Evolutionary conservation across 371 early-diverging fungal genomes (phyloP).

Genomic region (Mortierella sp.): DNA sequence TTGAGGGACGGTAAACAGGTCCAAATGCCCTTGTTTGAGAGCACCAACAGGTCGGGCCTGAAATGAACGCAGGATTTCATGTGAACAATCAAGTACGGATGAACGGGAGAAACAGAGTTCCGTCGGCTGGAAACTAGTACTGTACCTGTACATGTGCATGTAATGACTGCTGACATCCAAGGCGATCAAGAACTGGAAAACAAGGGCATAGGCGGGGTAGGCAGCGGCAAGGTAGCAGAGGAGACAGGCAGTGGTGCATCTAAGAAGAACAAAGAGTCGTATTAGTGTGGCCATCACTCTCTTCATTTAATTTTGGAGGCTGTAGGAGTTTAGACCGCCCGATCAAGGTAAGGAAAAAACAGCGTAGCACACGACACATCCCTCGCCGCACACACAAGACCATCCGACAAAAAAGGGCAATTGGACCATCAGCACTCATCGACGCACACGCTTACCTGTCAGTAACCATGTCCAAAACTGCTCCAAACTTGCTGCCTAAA

Average conservation of each 20-base stretch:
- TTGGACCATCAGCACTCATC: not conserved
- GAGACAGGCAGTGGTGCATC: conserved; percentile 92
- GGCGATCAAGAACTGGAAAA: conserved; percentile 91
- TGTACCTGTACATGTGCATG: conserved; percentile 96
- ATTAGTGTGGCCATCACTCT: not conserved
- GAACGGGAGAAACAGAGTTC: conserved; percentile 5
- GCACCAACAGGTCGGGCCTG: conserved; percentile 16
- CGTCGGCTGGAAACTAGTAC: not conserved
- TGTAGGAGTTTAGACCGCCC: conserved; percentile 15
- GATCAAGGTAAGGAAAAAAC: not conserved
- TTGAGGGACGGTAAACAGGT: not conserved
- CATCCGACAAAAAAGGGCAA: not conserved
- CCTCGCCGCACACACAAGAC: not conserved
- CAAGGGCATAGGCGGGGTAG: conserved; percentile 77
- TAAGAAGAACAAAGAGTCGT: conserved; percentile 31
- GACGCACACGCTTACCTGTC: conserved; percentile 74
- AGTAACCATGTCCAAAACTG: conserved; percentile 98
- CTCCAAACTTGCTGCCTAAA: conserved; percentile 93
- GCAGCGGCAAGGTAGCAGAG: conserved; percentile 84
- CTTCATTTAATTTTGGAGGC: not conserved
- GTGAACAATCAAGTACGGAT: conserved; percentile 20
- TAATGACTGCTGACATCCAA: conserved; percentile 97
- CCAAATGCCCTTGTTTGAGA: conserved; percentile 23
- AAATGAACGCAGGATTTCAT: conserved; percentile 6
- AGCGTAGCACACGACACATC: conserved; percentile 15